Conservation (phyloP, 441 rosid genomes). For the Pelargonium fulgidum region DNA sequence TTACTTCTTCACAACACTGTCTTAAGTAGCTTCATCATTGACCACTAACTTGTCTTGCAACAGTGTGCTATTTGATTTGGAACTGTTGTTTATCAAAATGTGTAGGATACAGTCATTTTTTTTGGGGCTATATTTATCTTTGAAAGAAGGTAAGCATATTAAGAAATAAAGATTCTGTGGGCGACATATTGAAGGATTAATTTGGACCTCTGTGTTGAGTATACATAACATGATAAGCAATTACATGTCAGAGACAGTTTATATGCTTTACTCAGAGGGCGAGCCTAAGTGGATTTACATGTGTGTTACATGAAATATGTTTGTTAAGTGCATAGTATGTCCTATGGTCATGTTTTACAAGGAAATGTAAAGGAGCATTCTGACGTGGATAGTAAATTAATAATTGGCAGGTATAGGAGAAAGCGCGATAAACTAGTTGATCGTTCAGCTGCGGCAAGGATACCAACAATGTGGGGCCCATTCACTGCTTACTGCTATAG, state of each 20-base stretch:
- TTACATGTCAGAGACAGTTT: background rate
- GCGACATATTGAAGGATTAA: background rate
- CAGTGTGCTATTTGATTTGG: too few relatives aligned
- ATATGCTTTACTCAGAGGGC: background rate
- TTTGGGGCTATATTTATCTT: too few relatives aligned
- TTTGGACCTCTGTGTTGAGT: too few relatives aligned
- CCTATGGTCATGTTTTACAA: background rate
- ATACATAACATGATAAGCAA: background rate
- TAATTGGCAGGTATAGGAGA: constrained; percentile 56
- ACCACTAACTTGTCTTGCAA: too few relatives aligned
- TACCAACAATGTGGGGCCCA: constrained; percentile 90
- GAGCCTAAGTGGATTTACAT: too few relatives aligned
- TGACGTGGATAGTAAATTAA: constrained; percentile 2
- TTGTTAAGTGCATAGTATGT: background rate
- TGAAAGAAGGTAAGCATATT: too few relatives aligned
- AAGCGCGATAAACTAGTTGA: constrained; percentile 73
- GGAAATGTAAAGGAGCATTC: constrained; percentile 1
- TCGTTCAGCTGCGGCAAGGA: constrained; percentile 59
- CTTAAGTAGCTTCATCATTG: too few relatives aligned
- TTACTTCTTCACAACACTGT: background rate
- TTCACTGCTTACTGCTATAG: constrained; percentile 76
- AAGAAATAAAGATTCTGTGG: background rate
- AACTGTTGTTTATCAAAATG: too few relatives aligned
- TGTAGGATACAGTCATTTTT: too few relatives aligned
- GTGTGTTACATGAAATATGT: too few relatives aligned